These are phyloP conservation scores for Didymella glomerata DNA, from an alignment of 2,329 filamentous ascomycete genomes.

Conservation along the genomic window DNA sequence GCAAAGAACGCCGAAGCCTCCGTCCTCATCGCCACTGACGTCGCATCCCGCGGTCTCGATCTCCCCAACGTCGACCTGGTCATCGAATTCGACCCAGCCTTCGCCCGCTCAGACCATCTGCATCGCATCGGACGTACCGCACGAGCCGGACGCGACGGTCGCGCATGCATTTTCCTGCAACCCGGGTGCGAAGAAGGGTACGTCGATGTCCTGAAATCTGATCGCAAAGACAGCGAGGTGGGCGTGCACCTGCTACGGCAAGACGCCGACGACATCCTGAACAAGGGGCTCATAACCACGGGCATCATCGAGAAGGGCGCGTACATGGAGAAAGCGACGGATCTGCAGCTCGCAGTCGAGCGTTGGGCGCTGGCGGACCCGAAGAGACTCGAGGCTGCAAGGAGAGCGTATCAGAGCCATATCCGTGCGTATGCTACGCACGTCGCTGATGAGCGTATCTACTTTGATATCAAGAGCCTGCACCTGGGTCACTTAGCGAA, in stretches of 20 bases:
- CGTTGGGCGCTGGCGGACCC: slow-evolving; percentile 70
- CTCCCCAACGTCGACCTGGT: slow-evolving; percentile 94
- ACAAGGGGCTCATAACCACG: slow-evolving; percentile 66
- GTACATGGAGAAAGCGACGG: slow-evolving; percentile 73
- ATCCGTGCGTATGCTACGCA: slow-evolving; percentile 96
- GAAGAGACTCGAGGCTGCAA: slow-evolving; percentile 78
- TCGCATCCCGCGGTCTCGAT: slow-evolving; percentile 93
- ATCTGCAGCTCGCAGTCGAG: slow-evolving; percentile 72
- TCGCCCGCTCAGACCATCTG: slow-evolving; percentile 90
- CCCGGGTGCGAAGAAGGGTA: slow-evolving; percentile 94
- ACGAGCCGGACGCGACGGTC: slow-evolving; percentile 86
- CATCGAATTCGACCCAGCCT: slow-evolving; percentile 94
- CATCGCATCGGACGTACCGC: slow-evolving; percentile 95
- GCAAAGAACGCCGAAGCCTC: slow-evolving; percentile 75
- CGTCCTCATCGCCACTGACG: slow-evolving; percentile 91
- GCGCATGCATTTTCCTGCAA: slow-evolving; percentile 87
- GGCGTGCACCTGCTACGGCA: slow-evolving; percentile 65
- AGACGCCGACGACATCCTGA: slow-evolving; percentile 71
- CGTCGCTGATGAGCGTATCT: slow-evolving; percentile 80
- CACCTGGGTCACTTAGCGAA: slow-evolving; percentile 95
- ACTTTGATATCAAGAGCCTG: slow-evolving; percentile 90
- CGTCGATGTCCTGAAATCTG: slow-evolving; percentile 77
- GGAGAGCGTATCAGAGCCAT: slow-evolving; percentile 88
- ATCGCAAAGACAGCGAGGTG: slow-evolving; percentile 69
- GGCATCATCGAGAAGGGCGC: slow-evolving; percentile 55